Evolutionary conservation across 306 rosid genomes (phyloP).

Genomic region (Ormosia semicastrata): DNA sequence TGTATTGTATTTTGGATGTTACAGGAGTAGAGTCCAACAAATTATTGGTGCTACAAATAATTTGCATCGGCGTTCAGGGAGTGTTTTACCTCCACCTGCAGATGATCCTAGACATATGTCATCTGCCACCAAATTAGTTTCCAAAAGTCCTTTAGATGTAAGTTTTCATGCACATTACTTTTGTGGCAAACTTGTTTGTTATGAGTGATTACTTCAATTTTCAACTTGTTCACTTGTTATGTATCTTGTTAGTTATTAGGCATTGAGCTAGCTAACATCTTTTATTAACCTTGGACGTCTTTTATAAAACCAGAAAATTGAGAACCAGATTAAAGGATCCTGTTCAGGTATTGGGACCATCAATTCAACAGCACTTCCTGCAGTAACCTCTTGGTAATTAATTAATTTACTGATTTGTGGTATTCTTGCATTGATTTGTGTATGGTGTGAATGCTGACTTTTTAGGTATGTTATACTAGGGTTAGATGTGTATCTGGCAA

Average conservation of each 20-base stretch:
- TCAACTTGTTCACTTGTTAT: neutral
- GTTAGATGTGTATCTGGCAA: conserved; percentile 43
- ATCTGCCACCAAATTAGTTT: conserved; percentile 34
- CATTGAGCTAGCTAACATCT: neutral
- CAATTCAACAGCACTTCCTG: conserved; percentile 24
- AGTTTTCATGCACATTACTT: conserved; percentile 17
- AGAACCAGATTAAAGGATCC: conserved; percentile 36
- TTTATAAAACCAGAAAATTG: conserved; percentile 29
- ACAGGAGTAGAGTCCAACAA: conserved; percentile 56
- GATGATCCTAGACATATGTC: conserved; percentile 41
- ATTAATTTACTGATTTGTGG: conserved; percentile 3
- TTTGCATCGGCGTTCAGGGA: conserved; percentile 51
- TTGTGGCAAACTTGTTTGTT: conserved; percentile 1
- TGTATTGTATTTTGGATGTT: conserved; percentile 26
- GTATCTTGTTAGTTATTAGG: neutral
- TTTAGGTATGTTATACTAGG: conserved; percentile 23
- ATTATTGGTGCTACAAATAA: conserved; percentile 58
- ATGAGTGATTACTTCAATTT: neutral
- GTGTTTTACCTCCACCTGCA: conserved; percentile 44
- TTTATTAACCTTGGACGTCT: neutral
- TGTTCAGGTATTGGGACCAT: conserved; percentile 23
- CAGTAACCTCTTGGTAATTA: conserved; percentile 45
- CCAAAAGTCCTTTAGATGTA: conserved; percentile 40
- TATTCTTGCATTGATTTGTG: neutral
- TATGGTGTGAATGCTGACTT: conserved; percentile 8